These are phyloP conservation scores for Aspergillus candidus DNA, from an alignment of 2,329 filamentous ascomycete genomes.

Conservation along the genomic window DNA sequence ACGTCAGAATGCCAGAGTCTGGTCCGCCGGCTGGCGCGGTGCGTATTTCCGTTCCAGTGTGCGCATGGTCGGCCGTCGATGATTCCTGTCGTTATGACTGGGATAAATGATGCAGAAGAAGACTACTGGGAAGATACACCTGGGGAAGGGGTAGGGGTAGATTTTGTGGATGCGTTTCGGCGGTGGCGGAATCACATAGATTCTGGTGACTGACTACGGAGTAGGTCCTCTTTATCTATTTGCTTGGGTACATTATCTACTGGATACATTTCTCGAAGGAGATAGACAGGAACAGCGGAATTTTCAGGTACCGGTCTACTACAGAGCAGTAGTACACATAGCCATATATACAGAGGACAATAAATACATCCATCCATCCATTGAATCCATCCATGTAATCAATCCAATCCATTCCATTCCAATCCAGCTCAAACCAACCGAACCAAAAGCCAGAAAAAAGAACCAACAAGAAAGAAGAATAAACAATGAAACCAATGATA, in stretches of 20 bases:
- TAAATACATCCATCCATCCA: constrained; percentile 5
- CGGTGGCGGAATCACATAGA: constrained; percentile 2
- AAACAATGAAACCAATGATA: neutral
- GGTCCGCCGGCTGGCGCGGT: constrained; percentile 33
- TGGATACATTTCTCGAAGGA: no score
- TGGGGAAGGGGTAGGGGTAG: neutral
- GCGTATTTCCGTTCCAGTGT: constrained; percentile 46
- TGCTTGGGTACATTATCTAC: no score
- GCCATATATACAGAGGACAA: constrained; percentile 10
- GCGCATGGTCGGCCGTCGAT: constrained; percentile 47
- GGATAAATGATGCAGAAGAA: neutral
- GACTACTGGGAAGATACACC: constrained; percentile 3
- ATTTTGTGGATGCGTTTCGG: constrained; percentile 9
- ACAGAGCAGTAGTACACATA: no score
- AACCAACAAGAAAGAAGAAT: neutral
- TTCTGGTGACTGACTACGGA: no score
- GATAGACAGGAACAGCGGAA: no score
- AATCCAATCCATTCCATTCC: neutral
- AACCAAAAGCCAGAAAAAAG: neutral
- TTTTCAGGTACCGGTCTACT: no score
- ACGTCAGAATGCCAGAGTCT: constrained; percentile 35
- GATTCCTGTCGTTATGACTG: constrained; percentile 35
- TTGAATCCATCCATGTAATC: neutral
- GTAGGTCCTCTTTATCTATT: no score
- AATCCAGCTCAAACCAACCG: neutral